Base-by-base conservation (phyloP, 2,329 filamentous ascomycete genomes). In the Arthroderma sp. region DNA sequence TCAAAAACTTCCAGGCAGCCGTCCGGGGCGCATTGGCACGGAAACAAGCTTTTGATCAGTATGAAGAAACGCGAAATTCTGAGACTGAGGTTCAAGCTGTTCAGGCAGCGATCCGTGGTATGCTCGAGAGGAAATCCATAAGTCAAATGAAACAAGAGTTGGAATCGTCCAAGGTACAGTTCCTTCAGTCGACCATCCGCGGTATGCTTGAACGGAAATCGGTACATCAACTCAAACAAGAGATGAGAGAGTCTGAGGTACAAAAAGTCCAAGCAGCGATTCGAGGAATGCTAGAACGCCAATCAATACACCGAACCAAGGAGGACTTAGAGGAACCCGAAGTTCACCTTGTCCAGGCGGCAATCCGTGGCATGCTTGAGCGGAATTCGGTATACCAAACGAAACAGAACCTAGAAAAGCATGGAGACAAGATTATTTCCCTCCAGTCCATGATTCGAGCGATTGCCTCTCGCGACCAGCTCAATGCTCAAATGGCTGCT, bases 281-380 rank as follows among this genome's bases (percentile, higher is more conserved):
- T 31, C 59, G 69, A 44, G 70, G 70, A 36, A 66, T 65, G 7
- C 50, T 72, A 31, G 59, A 63, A 45, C 63, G 70, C 34, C 51
- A 55, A 22, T 57, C 66, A 6, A 58, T 56, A 36, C 60, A 68
- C 58, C 73, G 82, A 55, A 73, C 87, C 56, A 70, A 72, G 51
- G 69, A 72, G 48, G 80, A 74, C 43, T 74, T 72, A 51, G 76
- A 77, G 43, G 73, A 87, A 46, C 71, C 74, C 37, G 71, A 77
- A 51, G 74, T 86, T 58, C 63, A 73, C 59, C 33, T 54, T 62
- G 57, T 78, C 8, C 73, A 78, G 48, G 65, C 69, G 29, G 66
- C 66, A 49, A 75, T 83, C 56, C 74, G 80, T 55, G 84, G 45
- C 6, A 45, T 45, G 39, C 40, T 57, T 6, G 34, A 51, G 39